Evolutionary conservation across 192 early-diverging fungal species (phyloP).

Genomic region (Helicostylum pulchrum): DNA sequence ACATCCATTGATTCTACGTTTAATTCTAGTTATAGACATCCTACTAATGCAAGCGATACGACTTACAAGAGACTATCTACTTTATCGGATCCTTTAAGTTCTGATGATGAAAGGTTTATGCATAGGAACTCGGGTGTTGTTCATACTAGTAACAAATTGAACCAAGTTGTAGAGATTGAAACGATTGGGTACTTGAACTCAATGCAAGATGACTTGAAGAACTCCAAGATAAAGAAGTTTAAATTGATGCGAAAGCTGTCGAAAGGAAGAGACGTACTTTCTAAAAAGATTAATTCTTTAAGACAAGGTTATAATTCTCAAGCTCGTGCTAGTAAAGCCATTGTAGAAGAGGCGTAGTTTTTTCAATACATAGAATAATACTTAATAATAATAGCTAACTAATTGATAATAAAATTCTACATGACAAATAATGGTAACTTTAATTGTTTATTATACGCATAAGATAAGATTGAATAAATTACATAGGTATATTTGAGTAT

Average conservation of each 20-base stretch:
- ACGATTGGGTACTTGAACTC: conserved; percentile 7
- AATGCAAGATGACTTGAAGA: neutral
- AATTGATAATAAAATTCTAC: too few relatives aligned
- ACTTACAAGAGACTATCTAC: neutral
- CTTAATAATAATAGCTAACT: too few relatives aligned
- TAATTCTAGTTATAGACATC: too few relatives aligned
- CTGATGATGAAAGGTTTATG: too few relatives aligned
- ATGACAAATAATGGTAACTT: too few relatives aligned
- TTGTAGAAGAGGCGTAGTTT: conserved; percentile 17
- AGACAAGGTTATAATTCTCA: conserved; percentile 27
- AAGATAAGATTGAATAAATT: too few relatives aligned
- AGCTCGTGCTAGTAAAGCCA: conserved; percentile 17
- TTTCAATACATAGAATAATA: too few relatives aligned
- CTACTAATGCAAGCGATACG: neutral
- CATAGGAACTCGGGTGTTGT: too few relatives aligned
- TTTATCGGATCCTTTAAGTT: neutral
- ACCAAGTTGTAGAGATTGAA: neutral
- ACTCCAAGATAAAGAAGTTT: conserved; percentile 15
- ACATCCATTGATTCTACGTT: too few relatives aligned
- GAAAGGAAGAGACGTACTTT: conserved; percentile 11
- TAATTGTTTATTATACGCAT: too few relatives aligned
- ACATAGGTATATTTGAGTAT: too few relatives aligned
- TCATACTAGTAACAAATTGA: neutral
- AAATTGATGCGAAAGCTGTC: conserved; percentile 20
- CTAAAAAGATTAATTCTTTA: conserved; percentile 19